Conservation (phyloP, 2,329 filamentous ascomycete species). For the Xylariaceae sp. region DNA sequence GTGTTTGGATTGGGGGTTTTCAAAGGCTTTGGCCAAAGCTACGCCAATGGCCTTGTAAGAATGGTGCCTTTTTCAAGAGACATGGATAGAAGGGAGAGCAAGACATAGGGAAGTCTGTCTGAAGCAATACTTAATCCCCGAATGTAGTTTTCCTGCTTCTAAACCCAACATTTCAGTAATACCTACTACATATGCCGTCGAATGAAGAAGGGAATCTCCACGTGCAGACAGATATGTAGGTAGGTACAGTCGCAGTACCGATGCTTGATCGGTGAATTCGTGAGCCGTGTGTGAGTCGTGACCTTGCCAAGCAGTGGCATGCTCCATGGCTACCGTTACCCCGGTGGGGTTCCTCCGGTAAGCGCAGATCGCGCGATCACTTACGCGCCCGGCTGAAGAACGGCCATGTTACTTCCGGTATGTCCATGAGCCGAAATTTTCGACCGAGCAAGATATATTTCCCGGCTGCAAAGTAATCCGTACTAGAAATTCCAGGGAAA, state of each 20-base stretch:
- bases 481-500: too few relatives aligned
- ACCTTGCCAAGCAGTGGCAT: neutral
- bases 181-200: too few relatives aligned
- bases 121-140: too few relatives aligned
- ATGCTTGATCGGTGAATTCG: neutral
- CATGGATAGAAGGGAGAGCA: too few relatives aligned
- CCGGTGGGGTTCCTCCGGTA: neutral
- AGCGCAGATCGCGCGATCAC: neutral
- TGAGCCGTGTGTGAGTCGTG: neutral
- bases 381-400: neutral
- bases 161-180: too few relatives aligned
- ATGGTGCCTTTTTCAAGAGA: too few relatives aligned
- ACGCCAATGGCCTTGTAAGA: neutral
- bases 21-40: neutral
- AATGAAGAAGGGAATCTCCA: too few relatives aligned
- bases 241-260: too few relatives aligned
- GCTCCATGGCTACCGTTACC: neutral
- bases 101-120: too few relatives aligned
- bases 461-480: too few relatives aligned
- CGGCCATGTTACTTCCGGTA: neutral
- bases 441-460: neutral
- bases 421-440: neutral
- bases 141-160: too few relatives aligned
- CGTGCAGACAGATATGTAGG: too few relatives aligned
- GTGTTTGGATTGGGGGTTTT: neutral